A percentile compares a stretch with the other conserved stretches of the same genome.
Conservation (phyloP, 306 rosid genomes). For the Carpinus viminea region DNA sequence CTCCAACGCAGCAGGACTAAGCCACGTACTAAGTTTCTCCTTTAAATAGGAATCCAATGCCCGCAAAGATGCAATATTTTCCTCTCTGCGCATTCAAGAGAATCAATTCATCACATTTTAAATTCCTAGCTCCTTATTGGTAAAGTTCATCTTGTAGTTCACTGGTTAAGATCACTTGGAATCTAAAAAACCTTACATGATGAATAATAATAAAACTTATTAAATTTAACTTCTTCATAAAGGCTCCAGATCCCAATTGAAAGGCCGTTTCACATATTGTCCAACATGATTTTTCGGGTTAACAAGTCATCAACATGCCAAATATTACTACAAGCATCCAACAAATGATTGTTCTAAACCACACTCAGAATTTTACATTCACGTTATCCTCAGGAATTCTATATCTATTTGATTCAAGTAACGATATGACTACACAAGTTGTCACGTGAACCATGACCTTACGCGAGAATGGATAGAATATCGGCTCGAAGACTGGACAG, state of each 20-base stretch:
- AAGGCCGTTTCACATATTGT: background rate
- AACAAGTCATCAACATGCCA: background rate
- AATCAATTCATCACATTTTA: slow-evolving; percentile 29
- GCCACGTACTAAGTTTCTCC: slow-evolving; percentile 88
- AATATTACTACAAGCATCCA: background rate
- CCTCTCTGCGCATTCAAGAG: slow-evolving; percentile 55
- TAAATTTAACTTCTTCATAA: background rate
- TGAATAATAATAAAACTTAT: background rate
- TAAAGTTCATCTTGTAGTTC: background rate
- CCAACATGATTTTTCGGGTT: background rate
- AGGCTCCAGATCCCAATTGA: background rate
- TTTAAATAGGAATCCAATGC: slow-evolving; percentile 85
- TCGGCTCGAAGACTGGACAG: slow-evolving; percentile 78
- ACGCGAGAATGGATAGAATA: slow-evolving; percentile 74
- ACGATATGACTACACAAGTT: background rate
- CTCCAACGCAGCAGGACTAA: slow-evolving; percentile 95
- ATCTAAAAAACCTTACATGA: background rate
- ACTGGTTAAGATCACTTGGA: background rate
- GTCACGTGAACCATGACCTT: slow-evolving; percentile 43
- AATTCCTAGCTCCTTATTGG: background rate
- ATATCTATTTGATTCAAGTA: background rate
- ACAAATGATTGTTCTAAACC: background rate
- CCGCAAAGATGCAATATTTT: slow-evolving; percentile 69
- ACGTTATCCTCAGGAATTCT: background rate
- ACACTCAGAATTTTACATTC: background rate